Evolutionary conservation across 2,329 filamentous ascomycete genomes (phyloP).

Genomic region (Metarhizium album): DNA sequence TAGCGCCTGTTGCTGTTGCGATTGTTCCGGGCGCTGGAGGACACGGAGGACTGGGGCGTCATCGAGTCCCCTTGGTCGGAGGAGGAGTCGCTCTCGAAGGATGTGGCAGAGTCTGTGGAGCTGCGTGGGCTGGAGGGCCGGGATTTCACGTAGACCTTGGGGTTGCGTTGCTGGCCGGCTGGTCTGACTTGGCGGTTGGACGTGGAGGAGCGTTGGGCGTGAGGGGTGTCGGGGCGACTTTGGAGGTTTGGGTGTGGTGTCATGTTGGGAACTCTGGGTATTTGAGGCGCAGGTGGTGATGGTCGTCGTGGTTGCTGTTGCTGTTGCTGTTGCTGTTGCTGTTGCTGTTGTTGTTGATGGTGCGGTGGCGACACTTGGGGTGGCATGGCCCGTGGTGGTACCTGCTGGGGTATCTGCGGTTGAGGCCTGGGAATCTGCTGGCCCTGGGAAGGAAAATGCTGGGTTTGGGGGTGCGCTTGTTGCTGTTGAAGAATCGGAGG

Average conservation of each 20-base stretch:
- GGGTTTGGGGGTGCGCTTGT: not conserved
- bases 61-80: not conserved
- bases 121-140: slow-evolving; percentile 10
- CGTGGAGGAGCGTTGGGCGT: not conserved
- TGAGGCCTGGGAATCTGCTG: not conserved
- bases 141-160: slow-evolving; percentile 1
- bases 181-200: not conserved
- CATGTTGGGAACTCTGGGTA: not conserved
- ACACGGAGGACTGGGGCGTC: slow-evolving; percentile 13
- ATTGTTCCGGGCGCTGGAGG: slow-evolving; percentile 7
- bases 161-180: not conserved
- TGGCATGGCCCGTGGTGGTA: not conserved
- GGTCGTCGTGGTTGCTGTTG: not conserved
- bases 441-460: not conserved
- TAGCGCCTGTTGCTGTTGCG: slow-evolving; percentile 2
- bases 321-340: not conserved
- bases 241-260: not conserved
- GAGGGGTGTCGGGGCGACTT: not conserved
- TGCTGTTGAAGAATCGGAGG: not conserved
- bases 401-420: not conserved
- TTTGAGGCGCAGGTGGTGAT: not conserved
- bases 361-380: not conserved
- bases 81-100: slow-evolving; percentile 4
- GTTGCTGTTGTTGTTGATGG: not conserved
- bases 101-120: slow-evolving; percentile 10